These are phyloP conservation scores for Thelonectria rubi DNA, from an alignment of 2,329 filamentous ascomycete genomes.

Conservation along the genomic window DNA sequence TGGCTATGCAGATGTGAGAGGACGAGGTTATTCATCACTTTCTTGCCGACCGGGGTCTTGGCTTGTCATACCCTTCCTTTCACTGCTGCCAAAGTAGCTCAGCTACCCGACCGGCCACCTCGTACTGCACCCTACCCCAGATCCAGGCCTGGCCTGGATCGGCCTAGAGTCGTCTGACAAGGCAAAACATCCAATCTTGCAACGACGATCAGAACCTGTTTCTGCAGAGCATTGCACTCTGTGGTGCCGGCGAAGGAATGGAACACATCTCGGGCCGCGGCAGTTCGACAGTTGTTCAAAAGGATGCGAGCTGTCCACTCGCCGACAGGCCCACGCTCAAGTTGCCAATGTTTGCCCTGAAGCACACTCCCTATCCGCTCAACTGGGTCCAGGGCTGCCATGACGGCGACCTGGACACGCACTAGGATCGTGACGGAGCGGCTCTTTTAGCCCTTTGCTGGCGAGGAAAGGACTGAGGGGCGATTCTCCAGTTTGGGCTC, in stretches of 20 bases:
- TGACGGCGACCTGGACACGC: constrained; percentile 32
- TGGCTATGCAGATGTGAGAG: constrained; percentile 7
- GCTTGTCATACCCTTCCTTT: background rate
- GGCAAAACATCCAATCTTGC: constrained; percentile 1
- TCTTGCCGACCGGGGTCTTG: background rate
- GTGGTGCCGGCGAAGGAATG: background rate
- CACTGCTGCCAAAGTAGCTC: background rate
- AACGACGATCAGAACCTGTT: background rate
- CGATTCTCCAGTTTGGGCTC: constrained; percentile 32
- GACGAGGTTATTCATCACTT: constrained; percentile 12
- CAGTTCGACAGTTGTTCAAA: background rate
- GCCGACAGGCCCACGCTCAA: background rate
- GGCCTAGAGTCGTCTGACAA: constrained; percentile 6
- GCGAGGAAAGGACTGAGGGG: constrained; percentile 35
- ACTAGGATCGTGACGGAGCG: constrained; percentile 44
- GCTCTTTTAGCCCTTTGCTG: constrained; percentile 41
- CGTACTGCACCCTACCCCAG: constrained; percentile 16
- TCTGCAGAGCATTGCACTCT: background rate
- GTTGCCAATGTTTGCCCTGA: background rate
- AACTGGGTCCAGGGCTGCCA: constrained; percentile 22
- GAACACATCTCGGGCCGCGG: background rate
- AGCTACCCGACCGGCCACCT: constrained; percentile 1
- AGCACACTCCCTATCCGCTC: background rate
- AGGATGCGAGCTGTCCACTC: background rate
- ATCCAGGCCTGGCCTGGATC: constrained; percentile 7